phyloP scores from a whole-genome alignment of 805 yeast genomes.

The Tetrapisispora iriomotensis region DNA sequence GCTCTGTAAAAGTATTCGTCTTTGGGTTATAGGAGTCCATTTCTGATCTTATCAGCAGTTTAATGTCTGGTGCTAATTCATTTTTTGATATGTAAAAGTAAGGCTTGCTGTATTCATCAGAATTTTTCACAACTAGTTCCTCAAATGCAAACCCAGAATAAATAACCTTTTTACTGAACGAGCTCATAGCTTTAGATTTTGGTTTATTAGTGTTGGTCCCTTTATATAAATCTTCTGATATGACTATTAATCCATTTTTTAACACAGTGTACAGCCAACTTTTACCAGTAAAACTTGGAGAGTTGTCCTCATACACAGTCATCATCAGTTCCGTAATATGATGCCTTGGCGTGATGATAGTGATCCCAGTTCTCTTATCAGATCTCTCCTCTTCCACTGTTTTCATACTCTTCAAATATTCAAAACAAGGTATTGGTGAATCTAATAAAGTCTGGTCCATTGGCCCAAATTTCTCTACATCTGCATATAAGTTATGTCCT shows the following conservation, averaged over 20 bases:
- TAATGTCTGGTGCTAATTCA: slow-evolving; percentile 10
- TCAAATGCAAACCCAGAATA: slow-evolving; percentile 28
- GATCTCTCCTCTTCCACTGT: not conserved
- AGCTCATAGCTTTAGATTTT: not conserved
- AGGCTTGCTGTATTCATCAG: slow-evolving; percentile 3
- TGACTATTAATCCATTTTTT: slow-evolving; percentile 12
- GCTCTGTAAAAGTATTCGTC: slow-evolving; percentile 18
- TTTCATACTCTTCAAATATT: slow-evolving; percentile 11
- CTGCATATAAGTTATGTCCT: slow-evolving; percentile 18
- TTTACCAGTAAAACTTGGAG: not conserved
- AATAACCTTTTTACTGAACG: slow-evolving; percentile 10
- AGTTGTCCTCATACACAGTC: slow-evolving; percentile 13
- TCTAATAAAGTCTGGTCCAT: slow-evolving; percentile 16
- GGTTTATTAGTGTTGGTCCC: not conserved
- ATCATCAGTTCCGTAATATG: slow-evolving; percentile 22
- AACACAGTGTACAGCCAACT: slow-evolving; percentile 9
- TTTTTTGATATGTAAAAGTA: slow-evolving; percentile 22
- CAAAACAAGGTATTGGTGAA: slow-evolving; percentile 14
- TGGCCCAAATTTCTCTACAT: slow-evolving; percentile 14
- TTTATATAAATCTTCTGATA: slow-evolving; percentile 12
- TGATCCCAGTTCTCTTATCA: slow-evolving; percentile 7
- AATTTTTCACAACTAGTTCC: slow-evolving; percentile 13
- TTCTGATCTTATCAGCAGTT: slow-evolving; percentile 25
- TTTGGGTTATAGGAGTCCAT: slow-evolving; percentile 23
- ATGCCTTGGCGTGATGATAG: slow-evolving; percentile 24